These are phyloP conservation scores for Clonostachys rhizophaga DNA, from an alignment of 2,329 filamentous ascomycete species.

Conservation along the genomic window DNA sequence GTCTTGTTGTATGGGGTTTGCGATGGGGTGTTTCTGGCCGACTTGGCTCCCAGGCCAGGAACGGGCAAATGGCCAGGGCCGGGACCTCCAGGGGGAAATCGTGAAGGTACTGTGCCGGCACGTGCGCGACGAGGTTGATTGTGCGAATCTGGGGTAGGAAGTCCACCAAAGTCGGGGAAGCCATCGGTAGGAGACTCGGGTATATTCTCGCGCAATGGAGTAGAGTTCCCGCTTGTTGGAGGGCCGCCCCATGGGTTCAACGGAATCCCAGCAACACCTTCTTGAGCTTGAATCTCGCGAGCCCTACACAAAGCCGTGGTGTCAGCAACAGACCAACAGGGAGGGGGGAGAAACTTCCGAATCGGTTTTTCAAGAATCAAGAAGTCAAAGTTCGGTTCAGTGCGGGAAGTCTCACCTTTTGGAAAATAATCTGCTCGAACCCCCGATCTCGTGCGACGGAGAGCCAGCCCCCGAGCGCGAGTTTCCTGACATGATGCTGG, in stretches of 20 bases:
- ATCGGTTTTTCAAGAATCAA: not conserved
- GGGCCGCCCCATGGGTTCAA: conserved; percentile 87
- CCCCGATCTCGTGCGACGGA: conserved; percentile 84
- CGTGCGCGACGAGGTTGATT: conserved; percentile 74
- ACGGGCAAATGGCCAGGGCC: conserved; percentile 54
- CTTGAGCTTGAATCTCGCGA: conserved; percentile 94
- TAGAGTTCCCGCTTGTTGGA: conserved; percentile 93
- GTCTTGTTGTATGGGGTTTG: conserved; percentile 78
- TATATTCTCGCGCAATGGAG: conserved; percentile 93
- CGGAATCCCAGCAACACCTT: conserved; percentile 69
- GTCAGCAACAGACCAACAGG: not conserved
- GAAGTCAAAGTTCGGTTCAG: not conserved
- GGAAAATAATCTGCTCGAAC: conserved; percentile 73
- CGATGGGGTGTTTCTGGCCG: conserved; percentile 79
- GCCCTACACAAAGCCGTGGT: conserved; percentile 54
- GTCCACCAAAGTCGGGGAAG: conserved; percentile 82
- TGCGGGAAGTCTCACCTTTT: conserved; percentile 57
- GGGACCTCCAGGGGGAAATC: conserved; percentile 75
- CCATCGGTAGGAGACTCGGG: conserved; percentile 95
- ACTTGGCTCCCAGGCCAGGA: conserved; percentile 63
- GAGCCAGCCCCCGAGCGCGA: conserved; percentile 85
- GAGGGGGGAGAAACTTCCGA: not conserved
- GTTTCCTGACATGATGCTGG: conserved; percentile 53
- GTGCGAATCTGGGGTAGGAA: conserved; percentile 60
- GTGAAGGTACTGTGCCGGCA: conserved; percentile 92